Base-by-base conservation (phyloP, 805 yeast genomes). In the Candida tibetensis region DNA sequence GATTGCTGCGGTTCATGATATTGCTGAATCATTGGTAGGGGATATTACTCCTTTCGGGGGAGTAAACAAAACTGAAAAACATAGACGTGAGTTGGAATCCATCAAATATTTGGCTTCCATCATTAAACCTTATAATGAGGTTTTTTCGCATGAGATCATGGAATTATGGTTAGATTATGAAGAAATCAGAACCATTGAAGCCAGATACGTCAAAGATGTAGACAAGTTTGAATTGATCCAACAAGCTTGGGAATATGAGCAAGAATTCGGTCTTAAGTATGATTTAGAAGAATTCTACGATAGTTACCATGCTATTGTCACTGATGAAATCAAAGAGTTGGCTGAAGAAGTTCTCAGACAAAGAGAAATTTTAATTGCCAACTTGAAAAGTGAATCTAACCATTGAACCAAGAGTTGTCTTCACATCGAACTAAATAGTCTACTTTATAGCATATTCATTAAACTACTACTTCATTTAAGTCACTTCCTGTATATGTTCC, bases 21-120 rank as follows among this genome's bases (percentile, higher is more conserved):
- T 91, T 52, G 96, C 98, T 8, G 99, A 91, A 69, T 62, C 90
- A 3, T 66, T 91, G 19, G 98, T 91, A 10, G 99, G 99, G 22
- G 99, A 91, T 59, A 86, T 91, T 35, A 89, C 95, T 2, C 99
- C 51, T 62, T 77, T 59, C 85, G 89, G 64, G 55, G 74, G 42
- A 0, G 77, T 90, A 21, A 68, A 79, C 32, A 88, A 89, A 57
- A 69, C 64, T 12, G 98, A 91, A 57, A 91, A 91, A 60, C 93
- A 85, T 59, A 72, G 83, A 41, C 71, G 97, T 40, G 98, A 91
- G 55, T 72, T 69, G 27, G 79, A 63, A 17, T 79, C 97, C 2
- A 85, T 91, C 48, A 53, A 74, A 28, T 89, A 81, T 55, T 56
- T 91, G 36, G 58, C 81, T 22, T 66, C 71, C 1, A 57, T 88